Conservation (phyloP, 495 filamentous ascomycete genomes). For the Penicillium pulvis region DNA sequence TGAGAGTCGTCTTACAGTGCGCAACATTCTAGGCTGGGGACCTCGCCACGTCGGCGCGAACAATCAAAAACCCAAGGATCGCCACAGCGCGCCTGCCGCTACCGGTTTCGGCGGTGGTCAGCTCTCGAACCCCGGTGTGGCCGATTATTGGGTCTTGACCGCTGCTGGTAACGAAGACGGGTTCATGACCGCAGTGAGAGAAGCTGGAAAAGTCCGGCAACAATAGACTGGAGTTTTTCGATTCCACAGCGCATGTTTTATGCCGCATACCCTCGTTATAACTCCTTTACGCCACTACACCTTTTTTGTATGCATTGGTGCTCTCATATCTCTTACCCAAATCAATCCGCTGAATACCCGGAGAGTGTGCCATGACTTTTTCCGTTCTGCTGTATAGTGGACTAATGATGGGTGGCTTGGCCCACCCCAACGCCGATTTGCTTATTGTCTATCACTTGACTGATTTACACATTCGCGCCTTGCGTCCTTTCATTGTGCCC, state of each 20-base stretch:
- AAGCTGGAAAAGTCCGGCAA: conserved; percentile 64
- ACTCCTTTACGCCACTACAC: neutral
- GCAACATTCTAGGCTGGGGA: conserved; percentile 56
- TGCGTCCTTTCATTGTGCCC: conserved; percentile 1
- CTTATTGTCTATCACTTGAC: conserved; percentile 19
- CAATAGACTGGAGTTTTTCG: conserved; percentile 1
- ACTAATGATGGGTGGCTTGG: conserved; percentile 16
- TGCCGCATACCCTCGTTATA: neutral
- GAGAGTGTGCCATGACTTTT: conserved; percentile 6
- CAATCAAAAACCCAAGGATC: conserved; percentile 36
- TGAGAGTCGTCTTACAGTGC: conserved; percentile 35
- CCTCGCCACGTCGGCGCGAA: conserved; percentile 39
- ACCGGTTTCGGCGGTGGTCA: conserved; percentile 47
- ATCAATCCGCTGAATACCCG: conserved; percentile 6
- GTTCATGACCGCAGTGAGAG: conserved; percentile 69
- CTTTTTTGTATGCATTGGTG: neutral
- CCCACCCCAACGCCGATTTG: conserved; percentile 4
- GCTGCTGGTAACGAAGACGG: conserved; percentile 61
- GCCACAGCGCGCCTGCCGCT: conserved; percentile 43
- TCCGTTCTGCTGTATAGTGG: conserved; percentile 9
- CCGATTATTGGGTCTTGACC: conserved; percentile 48
- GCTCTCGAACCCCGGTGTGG: conserved; percentile 37
- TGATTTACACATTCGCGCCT: conserved; percentile 10
- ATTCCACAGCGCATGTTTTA: neutral
- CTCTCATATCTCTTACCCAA: neutral